Percentiles rank a stretch among this genome's conserved stretches.
Evolutionary conservation across 2,329 filamentous ascomycete species (phyloP).

Genomic region (Cladophialophora immunda): DNA sequence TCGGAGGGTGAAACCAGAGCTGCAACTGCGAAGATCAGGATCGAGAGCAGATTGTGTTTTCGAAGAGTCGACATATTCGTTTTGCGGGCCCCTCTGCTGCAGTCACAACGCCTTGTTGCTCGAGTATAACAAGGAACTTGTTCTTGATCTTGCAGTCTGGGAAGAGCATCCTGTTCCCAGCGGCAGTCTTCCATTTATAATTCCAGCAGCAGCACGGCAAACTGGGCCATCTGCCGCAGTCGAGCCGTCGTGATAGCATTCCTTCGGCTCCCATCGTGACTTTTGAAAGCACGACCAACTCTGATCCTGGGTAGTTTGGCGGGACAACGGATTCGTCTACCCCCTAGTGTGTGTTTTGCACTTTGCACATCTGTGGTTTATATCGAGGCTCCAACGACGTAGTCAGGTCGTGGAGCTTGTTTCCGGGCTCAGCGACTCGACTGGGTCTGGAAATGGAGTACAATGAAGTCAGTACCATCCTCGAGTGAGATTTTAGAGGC

Average conservation of each 20-base stretch:
- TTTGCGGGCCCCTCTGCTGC: background rate
- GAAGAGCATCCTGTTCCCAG: background rate
- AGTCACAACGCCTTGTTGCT: background rate
- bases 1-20: background rate
- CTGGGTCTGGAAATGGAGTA: background rate
- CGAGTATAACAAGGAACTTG: background rate
- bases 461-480: background rate
- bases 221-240: background rate
- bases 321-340: background rate
- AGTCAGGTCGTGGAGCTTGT: background rate
- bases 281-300: background rate
- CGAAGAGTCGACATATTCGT: background rate
- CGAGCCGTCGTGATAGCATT: background rate
- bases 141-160: background rate
- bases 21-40: background rate
- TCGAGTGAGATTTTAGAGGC: constrained; percentile 9
- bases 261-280: background rate
- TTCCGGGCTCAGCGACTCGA: background rate
- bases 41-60: background rate
- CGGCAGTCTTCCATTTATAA: background rate
- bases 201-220: background rate
- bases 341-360: background rate
- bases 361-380: background rate
- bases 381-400: background rate
- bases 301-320: background rate